These are phyloP conservation scores for Coniferiporia weirii DNA, from an alignment of 1,284 basidiomycete genomes.

Conservation along the genomic window DNA sequence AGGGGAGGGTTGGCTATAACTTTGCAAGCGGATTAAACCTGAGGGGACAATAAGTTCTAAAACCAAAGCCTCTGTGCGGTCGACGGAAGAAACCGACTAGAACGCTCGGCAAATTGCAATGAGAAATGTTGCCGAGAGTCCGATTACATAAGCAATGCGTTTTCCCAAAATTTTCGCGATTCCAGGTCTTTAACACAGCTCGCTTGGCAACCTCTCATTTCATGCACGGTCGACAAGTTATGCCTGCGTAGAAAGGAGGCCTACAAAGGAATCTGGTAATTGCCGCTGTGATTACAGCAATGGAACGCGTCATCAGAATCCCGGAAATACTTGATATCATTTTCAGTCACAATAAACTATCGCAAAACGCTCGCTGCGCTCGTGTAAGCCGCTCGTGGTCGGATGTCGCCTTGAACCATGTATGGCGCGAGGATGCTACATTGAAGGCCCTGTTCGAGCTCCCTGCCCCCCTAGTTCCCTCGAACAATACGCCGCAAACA, in stretches of 20 bases:
- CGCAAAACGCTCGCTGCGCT: not conserved
- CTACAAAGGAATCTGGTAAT: not conserved
- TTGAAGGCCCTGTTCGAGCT: not conserved
- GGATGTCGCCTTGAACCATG: not conserved
- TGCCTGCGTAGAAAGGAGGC: too few relatives aligned
- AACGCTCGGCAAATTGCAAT: too few relatives aligned
- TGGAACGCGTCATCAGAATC: not conserved
- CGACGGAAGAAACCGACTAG: too few relatives aligned
- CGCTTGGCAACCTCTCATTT: too few relatives aligned
- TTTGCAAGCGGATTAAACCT: too few relatives aligned
- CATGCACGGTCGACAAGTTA: too few relatives aligned
- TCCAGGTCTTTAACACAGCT: too few relatives aligned
- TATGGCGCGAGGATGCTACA: not conserved
- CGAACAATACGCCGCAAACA: not conserved
- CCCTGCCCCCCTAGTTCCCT: not conserved
- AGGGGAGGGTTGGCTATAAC: too few relatives aligned
- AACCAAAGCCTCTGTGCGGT: too few relatives aligned
- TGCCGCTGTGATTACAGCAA: not conserved
- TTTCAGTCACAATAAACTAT: not conserved
- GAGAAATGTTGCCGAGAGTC: too few relatives aligned
- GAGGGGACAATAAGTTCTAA: not conserved
- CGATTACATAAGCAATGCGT: too few relatives aligned
- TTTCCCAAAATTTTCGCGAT: too few relatives aligned
- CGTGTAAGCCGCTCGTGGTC: not conserved
- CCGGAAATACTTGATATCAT: not conserved